phyloP scores from a whole-genome alignment of 2,329 filamentous ascomycete species.

The Balansia obtecta region DNA sequence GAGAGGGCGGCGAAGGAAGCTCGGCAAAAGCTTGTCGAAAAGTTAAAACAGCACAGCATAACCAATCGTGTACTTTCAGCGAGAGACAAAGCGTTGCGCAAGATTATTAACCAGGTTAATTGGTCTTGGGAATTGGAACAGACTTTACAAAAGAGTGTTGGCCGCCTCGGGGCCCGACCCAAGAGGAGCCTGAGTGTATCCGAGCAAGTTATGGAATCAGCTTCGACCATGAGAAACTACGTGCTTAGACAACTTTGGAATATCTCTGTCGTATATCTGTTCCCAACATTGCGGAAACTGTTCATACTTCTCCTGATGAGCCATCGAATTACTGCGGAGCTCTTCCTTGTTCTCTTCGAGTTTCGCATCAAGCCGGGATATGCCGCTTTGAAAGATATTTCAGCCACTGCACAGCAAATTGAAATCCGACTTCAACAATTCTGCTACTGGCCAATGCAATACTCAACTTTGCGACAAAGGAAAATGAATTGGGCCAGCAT shows the following conservation, averaged over 20 bases:
- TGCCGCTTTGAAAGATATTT: slow-evolving; percentile 86
- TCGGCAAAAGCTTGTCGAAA: slow-evolving; percentile 61
- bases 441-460: slow-evolving; percentile 98
- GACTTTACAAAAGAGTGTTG: slow-evolving; percentile 78
- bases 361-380: slow-evolving; percentile 69
- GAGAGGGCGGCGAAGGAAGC: slow-evolving; percentile 45
- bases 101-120: slow-evolving; percentile 87
- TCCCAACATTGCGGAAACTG: slow-evolving; percentile 58
- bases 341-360: slow-evolving; percentile 67
- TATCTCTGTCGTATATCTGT: slow-evolving; percentile 60
- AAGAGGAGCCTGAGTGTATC: slow-evolving; percentile 85
- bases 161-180: slow-evolving; percentile 67
- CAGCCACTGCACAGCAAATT: slow-evolving; percentile 91
- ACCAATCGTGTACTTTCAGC: slow-evolving; percentile 61
- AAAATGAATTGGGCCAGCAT: slow-evolving; percentile 93
- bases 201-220: slow-evolving; percentile 87
- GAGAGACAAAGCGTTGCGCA: slow-evolving; percentile 69
- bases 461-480: slow-evolving; percentile 76
- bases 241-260: slow-evolving; percentile 57
- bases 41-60: slow-evolving; percentile 80
- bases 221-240: slow-evolving; percentile 71
- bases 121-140: slow-evolving; percentile 85
- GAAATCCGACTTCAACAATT: slow-evolving; percentile 96
- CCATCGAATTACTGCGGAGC: slow-evolving; percentile 70
- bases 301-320: slow-evolving; percentile 72